Evolutionary conservation across 2,329 filamentous ascomycete genomes (phyloP).

Genomic region (Periconia digitata): DNA sequence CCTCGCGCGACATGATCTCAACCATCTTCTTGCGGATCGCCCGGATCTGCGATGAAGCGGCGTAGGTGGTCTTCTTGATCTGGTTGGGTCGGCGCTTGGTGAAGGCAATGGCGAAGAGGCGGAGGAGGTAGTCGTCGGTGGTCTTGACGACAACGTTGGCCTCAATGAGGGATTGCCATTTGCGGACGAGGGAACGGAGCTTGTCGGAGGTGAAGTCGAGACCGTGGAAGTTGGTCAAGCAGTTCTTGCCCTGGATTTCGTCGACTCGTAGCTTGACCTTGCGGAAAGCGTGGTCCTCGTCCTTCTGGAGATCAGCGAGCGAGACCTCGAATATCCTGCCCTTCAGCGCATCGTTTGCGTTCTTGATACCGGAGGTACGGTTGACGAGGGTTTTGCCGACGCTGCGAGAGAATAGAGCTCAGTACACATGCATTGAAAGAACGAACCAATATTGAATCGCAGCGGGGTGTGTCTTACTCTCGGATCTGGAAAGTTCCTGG

Average conservation of each 20-base stretch:
- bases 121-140: slow-evolving; percentile 98
- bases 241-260: slow-evolving; percentile 99
- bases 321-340: slow-evolving; percentile 99
- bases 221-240: slow-evolving; percentile 99
- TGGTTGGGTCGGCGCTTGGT: slow-evolving; percentile 99
- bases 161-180: slow-evolving; percentile 99
- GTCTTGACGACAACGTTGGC: slow-evolving; percentile 99
- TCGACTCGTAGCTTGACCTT: slow-evolving; percentile 99
- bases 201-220: slow-evolving; percentile 99
- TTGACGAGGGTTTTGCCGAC: slow-evolving; percentile 99
- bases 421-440: slow-evolving; percentile 25
- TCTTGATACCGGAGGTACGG: slow-evolving; percentile 99
- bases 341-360: slow-evolving; percentile 99
- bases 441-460: slow-evolving; percentile 11
- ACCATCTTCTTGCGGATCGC: slow-evolving; percentile 99
- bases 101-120: slow-evolving; percentile 98
- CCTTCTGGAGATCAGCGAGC: slow-evolving; percentile 98
- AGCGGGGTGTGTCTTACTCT: slow-evolving; percentile 71
- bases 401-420: slow-evolving; percentile 57
- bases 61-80: slow-evolving; percentile 99
- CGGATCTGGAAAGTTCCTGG: slow-evolving; percentile 92
- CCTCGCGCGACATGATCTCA: slow-evolving; percentile 98
- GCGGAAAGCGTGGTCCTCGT: slow-evolving; percentile 99
- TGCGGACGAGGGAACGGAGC: slow-evolving; percentile 97
- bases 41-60: slow-evolving; percentile 93